A percentile compares a stretch with the other conserved stretches of the same genome.
phyloP scores from a whole-genome alignment of 2,329 filamentous ascomycete genomes.

The Alternaria arbusti region DNA sequence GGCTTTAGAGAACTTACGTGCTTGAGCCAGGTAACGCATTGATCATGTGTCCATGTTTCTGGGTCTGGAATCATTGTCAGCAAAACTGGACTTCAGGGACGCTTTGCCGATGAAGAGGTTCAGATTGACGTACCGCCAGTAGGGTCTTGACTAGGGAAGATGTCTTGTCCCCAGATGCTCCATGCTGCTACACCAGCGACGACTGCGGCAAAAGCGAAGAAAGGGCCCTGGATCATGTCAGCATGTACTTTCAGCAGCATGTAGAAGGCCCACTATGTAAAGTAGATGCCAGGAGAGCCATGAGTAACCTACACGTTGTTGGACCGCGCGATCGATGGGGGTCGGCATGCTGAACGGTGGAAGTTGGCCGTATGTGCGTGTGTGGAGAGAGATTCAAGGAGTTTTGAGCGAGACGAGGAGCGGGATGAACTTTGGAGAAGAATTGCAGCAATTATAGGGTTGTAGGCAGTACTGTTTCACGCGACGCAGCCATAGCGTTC shows the following conservation, averaged over 20 bases:
- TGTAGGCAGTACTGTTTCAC: conserved; percentile 18
- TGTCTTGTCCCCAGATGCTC: conserved; percentile 83
- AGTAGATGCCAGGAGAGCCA: conserved; percentile 28
- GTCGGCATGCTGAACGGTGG: conserved; percentile 52
- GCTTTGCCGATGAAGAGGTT: too few species aligned
- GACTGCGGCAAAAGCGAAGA: conserved; percentile 72
- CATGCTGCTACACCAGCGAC: conserved; percentile 82
- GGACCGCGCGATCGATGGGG: conserved; percentile 56
- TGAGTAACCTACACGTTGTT: conserved; percentile 49
- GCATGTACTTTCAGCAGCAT: not conserved
- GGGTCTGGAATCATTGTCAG: conserved; percentile 57
- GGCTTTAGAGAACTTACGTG: conserved; percentile 65
- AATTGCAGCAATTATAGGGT: not conserved
- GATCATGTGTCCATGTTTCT: conserved; percentile 76
- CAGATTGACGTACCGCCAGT: conserved; percentile 66
- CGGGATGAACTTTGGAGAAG: not conserved
- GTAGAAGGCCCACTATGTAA: conserved; percentile 27
- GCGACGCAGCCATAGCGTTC: conserved; percentile 7
- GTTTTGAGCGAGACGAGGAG: too few species aligned
- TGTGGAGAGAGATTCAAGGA: not conserved
- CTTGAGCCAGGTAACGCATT: conserved; percentile 81
- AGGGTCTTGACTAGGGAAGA: conserved; percentile 85
- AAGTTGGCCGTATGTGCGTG: not conserved
- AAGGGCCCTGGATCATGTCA: conserved; percentile 35
- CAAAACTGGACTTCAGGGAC: too few species aligned